Evolutionary conservation across 164 flowering plant genomes (phyloP), one percentile per base, ranked within the genome.

Genomic region (Chimonanthus praecox): DNA sequence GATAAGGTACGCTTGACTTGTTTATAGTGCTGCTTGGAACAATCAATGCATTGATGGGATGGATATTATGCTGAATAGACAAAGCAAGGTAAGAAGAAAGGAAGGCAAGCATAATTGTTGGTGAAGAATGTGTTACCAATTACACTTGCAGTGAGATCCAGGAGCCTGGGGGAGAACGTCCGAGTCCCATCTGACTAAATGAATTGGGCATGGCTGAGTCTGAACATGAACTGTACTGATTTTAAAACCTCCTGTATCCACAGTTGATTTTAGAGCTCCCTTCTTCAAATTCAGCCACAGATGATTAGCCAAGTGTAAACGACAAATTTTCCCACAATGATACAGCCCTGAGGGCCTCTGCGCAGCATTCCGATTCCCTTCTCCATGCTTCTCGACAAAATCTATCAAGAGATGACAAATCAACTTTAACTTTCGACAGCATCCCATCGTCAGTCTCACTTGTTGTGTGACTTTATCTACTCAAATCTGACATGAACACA

Each of bases 341-440:
- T 58, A 87, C 45, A 92, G 81, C 16, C 97, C 94, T 2, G 97
- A 86, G 76, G 87, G 84, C 87, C 87, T 92, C 75, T 89, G 95
- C 58, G 89, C 96, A 69, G 92, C 90, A 83, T 92, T 92, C 97
- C 97, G 90, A 74, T 90, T 92, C 15, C 97, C 95, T 68, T 92
- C 97, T 44, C 96, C 97, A 74, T 90, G 90, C 78, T 88, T 87
- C 67, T 86, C 88, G 63, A 92, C 97, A 80, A 90, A 90, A 0
- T 89, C 97, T 20, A 88, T 89, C 91, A 48, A 62, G n/a, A 58
- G 81, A 76, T 47, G 88, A 83, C n/a, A 89, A 88, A 61, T 78
- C 85, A 6, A 18, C 58, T 51, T 84, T 85, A 78, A 84, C 83
- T 20, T 20, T 20, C 21, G 21, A 20, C 21, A 20, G 21, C 21